Base-by-base conservation (phyloP, 306 rosid genomes). In the Purshia tridentata region DNA sequence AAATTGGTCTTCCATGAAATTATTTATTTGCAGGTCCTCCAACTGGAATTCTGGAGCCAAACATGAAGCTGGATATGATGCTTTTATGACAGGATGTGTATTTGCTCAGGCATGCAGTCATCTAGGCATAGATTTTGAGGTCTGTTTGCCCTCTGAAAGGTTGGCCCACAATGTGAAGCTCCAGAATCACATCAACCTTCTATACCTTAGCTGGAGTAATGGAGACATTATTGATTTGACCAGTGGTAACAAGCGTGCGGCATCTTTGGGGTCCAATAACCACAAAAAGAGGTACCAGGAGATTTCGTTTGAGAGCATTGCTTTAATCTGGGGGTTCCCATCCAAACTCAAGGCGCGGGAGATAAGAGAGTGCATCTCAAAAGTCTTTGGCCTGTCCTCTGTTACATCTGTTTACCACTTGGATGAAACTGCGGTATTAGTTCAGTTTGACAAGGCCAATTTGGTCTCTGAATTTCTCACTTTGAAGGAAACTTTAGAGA, bases 1-100 rank as follows among this genome's bases (percentile, higher is more conserved):
- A 72, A 35, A 41, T 70, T 72, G 72, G 42, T 54, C 59, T 72
- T 68, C 14, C 75, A 37, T 45, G 5, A 29, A 23, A 53, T 35
- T 69, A 57, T 84, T 9, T 81, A 57, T 76, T 78, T 82, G 82
- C 90, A 94, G 99, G 80, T 89, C 91, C 52, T 86, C 88, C 68
- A 86, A 81, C 81, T 94, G 99, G 99, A 94, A 88, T 59, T 91
- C 97, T 50, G 99, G 99, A 57, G 96, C 87, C 81, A 91, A 85
- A 79, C 99, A 94, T 63, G 99, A 91, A 77, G 99, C 99, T 18
- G 97, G 99, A 54, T 91, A 89, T 67, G 99, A 94, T 84, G 99
- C 99, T 77, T 94, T 88, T 81, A 90, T 91, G 99, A 94, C 97
- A 4, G 99, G 99, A 65, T 88, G 95, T 48, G 80, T 91, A 72